Base-by-base conservation (phyloP, 345 rosid species). In the Salix caprea region DNA sequence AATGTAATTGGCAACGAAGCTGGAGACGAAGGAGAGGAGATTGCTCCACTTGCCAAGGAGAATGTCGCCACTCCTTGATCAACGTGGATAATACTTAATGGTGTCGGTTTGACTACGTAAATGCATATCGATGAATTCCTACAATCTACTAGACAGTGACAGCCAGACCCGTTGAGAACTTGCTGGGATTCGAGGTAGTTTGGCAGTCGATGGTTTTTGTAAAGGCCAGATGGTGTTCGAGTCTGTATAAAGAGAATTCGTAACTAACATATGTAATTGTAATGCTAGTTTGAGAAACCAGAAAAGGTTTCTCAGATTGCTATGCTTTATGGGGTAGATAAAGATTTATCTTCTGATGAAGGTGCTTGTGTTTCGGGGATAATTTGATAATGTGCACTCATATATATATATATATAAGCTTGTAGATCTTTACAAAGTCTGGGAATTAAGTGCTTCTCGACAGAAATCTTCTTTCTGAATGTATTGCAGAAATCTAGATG, bases 1-100 rank as follows among this genome's bases (percentile, higher is more conserved):
- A 87, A 80, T 42, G 97, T 84, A n/a, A 82, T 76, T 0, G 91
- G 89, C 32, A 78, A 89, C 60, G 92, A 89, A 76, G 78, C 86
- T 0, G 98, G 98, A 39, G 37, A 58, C 7, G 98, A 91, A 67
- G 98, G 94, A 26, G 97, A 91, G 14, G 99, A 93, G 85, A 86
- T 91, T 23, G 93, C 93, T 78, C 99, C 98, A 66, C 90, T 88
- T 44, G 91, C 97, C 34, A 87, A 83, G 85, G 97, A 90, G 76
- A 91, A 93, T 37, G 85, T 91, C n/a, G 94, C 99, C 34, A 90
- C 93, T 58, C 96, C 97, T 1, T 91, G 84, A 91, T 75, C 75
- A 64, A 36, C 67, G 37, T 3, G 18, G 76, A 26, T 28, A 30
- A 9, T 60, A 40, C 62, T 40, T 70, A 5, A 18, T 16, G 62